Conservation (phyloP, 176 grass and related monocot species). For the Rhynchospora pubera region DNA sequence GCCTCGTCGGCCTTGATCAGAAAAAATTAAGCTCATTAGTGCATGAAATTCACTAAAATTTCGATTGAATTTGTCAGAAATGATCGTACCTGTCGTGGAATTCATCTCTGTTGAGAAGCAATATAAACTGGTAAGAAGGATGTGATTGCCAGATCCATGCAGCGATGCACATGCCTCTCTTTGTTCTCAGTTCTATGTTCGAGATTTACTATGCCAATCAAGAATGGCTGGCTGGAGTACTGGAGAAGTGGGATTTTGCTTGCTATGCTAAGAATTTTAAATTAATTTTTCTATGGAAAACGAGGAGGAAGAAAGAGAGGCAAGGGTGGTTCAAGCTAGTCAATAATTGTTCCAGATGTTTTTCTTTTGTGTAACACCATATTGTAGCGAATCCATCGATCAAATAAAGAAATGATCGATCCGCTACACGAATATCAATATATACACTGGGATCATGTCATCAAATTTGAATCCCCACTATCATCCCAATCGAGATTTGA, state of each 20-base stretch:
- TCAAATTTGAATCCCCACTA: no score
- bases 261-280: background rate
- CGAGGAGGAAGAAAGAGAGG: no score
- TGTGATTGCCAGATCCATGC: slow-evolving; percentile 83
- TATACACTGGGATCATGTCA: no score
- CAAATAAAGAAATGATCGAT: no score
- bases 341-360: no score
- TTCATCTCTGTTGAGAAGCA: slow-evolving; percentile 83
- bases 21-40: background rate
- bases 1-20: slow-evolving; percentile 49
- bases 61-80: background rate
- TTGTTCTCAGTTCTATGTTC: background rate
- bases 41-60: background rate
- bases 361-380: no score
- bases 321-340: no score
- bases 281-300: background rate
- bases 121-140: slow-evolving; percentile 44
- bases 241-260: background rate
- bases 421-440: no score
- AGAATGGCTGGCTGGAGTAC: background rate
- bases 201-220: background rate
- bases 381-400: no score
- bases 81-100: slow-evolving; percentile 49
- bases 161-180: slow-evolving; percentile 59
- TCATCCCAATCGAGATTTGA: no score